Evolutionary conservation across 2,329 filamentous ascomycete species (phyloP), one percentile per base, ranked within the genome.

Genomic region (Pezicula carpinea): DNA sequence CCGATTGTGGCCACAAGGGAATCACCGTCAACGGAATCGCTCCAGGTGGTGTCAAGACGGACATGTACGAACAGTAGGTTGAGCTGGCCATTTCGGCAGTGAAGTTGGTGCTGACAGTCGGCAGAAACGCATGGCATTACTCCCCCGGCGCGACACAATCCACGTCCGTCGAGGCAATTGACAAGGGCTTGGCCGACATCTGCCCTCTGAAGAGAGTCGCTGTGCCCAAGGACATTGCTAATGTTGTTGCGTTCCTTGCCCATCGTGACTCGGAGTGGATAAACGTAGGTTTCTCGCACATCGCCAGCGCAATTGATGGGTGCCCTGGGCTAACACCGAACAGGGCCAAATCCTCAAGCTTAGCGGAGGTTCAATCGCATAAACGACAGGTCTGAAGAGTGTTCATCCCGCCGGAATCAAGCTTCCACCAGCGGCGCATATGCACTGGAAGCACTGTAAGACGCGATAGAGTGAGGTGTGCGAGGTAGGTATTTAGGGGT

Each of bases 21-120:
- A 85, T 87, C 60, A 83, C 78, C 0, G 80, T 76, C 15, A 86
- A 85, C 53, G 74, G 76, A 0, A 85, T 84, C 54, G 80, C 78
- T 0, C 82, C 82, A 0, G 82, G 83, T 0, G 82, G 85, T 40
- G 79, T 85, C 0, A 79, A 74, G 0, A 83, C 80, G 0, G 67
- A 70, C 0, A 84, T 84, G 80, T 85, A 80, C 80, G 81, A 84
- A 36, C 69, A 67, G 67, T 36, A 44, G 10, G 43, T 48, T 17
- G 32, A 19, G 19, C 19, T 34, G 4, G 35, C 19, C 11, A 42
- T 17, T 10, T 23, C 17, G 3, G 46, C 6, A 6, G 34, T 44
- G 23, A 26, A 17, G 5, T 23, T 2, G 29, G 26, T 38, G 38
- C 46, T 54, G 26, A 54, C 29, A 15, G 5, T 10, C 6, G 5